These are phyloP conservation scores for Cunninghamia lanceolata DNA, from an alignment of 75 land plant genomes.

Conservation along the genomic window DNA sequence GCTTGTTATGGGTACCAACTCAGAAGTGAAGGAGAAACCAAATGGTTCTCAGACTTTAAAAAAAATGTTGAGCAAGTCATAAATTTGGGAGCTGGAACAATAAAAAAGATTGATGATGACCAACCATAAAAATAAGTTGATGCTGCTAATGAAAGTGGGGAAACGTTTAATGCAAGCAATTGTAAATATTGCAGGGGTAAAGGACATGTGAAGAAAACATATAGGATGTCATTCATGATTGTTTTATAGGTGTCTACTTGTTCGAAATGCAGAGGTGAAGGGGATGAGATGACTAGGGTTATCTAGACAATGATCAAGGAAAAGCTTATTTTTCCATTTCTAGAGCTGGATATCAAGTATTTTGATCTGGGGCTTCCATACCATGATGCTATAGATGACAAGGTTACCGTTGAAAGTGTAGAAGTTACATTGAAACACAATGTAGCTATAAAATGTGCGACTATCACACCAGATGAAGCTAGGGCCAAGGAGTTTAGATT, in stretches of 20 bases:
- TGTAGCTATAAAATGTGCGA: too few species aligned
- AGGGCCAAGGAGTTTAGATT: too few species aligned
- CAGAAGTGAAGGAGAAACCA: too few species aligned
- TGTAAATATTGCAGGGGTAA: too few species aligned
- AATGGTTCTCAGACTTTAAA: constrained; percentile 18
- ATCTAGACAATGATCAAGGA: constrained; percentile 87
- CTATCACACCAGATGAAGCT: too few species aligned
- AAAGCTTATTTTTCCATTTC: constrained; percentile 89
- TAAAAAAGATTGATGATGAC: constrained; percentile 3
- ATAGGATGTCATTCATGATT: too few species aligned
- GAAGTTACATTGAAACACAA: constrained; percentile 80
- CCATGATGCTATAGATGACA: constrained; percentile 90
- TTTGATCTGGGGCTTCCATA: constrained; percentile 84
- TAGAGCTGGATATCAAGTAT: constrained; percentile 92
- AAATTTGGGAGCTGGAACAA: neutral
- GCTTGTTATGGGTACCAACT: constrained; percentile 7
- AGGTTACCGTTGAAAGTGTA: constrained; percentile 85
- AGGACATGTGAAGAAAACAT: too few species aligned
- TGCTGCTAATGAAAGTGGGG: neutral
- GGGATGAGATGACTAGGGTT: constrained; percentile 97
- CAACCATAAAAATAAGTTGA: constrained; percentile 8
- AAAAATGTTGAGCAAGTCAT: neutral
- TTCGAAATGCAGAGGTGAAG: neutral
- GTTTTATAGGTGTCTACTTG: too few species aligned
- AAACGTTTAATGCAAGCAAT: too few species aligned